Percentiles rank a stretch among this genome's conserved stretches.
Conservation (phyloP, 495 filamentous ascomycete genomes). For the Neohortaea acidophila region DNA sequence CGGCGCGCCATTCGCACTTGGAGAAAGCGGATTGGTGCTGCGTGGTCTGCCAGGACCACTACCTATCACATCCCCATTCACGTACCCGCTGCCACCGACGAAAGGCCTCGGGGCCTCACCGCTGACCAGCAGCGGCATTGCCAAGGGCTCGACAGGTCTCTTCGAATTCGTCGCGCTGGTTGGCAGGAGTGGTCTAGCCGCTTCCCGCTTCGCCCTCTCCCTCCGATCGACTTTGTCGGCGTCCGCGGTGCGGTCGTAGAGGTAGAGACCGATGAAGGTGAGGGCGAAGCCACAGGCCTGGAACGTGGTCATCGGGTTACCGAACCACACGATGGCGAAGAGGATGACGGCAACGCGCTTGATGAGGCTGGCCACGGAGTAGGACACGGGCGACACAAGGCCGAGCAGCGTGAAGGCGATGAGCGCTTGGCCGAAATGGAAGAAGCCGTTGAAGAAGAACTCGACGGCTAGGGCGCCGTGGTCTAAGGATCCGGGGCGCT, state of each 20-base stretch:
- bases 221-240: slow-evolving; percentile 66
- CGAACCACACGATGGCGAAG: slow-evolving; percentile 92
- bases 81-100: slow-evolving; percentile 3
- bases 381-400: slow-evolving; percentile 88
- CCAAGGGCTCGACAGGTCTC: slow-evolving; percentile 2
- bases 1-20: slow-evolving; percentile 5
- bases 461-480: slow-evolving; percentile 65
- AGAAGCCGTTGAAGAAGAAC: slow-evolving; percentile 91
- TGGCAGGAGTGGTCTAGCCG: slow-evolving; percentile 53
- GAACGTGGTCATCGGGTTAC: slow-evolving; percentile 62
- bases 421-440: slow-evolving; percentile 94
- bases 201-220: slow-evolving; percentile 42
- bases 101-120: slow-evolving; percentile 1
- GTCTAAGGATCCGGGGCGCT: slow-evolving; percentile 53
- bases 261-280: slow-evolving; percentile 83
- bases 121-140: slow-evolving; percentile 2
- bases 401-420: slow-evolving; percentile 83
- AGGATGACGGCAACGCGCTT: slow-evolving; percentile 96
- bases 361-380: slow-evolving; percentile 86
- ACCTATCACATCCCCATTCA: slow-evolving; percentile 24
- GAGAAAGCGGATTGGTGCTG: slow-evolving; percentile 1
- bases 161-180: slow-evolving; percentile 32
- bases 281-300: slow-evolving; percentile 75
- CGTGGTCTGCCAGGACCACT: slow-evolving; percentile 14
- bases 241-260: slow-evolving; percentile 87